Evolutionary conservation across 768 basidiomycete species (phyloP), one percentile per base, ranked within the genome.

Genomic region (Flagelloscypha sp.): DNA sequence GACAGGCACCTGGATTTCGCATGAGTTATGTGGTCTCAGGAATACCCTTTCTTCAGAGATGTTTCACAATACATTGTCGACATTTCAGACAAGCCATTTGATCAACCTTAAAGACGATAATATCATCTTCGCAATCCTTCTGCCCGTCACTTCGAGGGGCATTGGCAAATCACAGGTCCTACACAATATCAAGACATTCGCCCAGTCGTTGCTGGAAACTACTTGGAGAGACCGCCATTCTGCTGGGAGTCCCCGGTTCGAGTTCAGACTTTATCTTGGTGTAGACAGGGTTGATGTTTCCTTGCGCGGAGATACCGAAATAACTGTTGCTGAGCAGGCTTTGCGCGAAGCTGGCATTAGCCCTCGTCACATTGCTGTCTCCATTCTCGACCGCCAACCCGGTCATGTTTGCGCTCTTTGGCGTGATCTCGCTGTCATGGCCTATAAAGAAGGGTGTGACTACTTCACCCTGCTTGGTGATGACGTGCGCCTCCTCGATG

Each of bases 91-190:
- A 24, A 74, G 73, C 42, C 41, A 58, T 28, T 30, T 73, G 7
- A 40, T 74, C 18, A 37, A 62, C 29, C 53, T 76, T 6, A 42
- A 49, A 5, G 37, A 49, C 1, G 48, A 53, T 16, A 50, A 49
- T 2, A 54, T 60, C 34, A 61, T 52, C 5, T 73, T 76, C 44
- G 76, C 68, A 2, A 58, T 77, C 27, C 57, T 78, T 3, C 64
- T 79, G 6, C 76, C 76, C 2, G 63, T 79, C 44, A 77, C 76
- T 1, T 77, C 75, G 6, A 60, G 68, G 1, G 66, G 70, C 4
- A 49, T 50, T 0, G 20, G 40, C 2, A 40, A 50, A 4, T 62
- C 62, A 0, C 38, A 43, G 1, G 47, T 58, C 24, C 53, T 76
- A 6, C 41, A 48, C 3, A 56, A 66, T 23, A 63, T 79, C 5